Percentiles rank a stretch among this genome's conserved stretches.
These are phyloP conservation scores for Zygotorulaspora danielsina DNA, from an alignment of 805 yeast genomes.

Conservation along the genomic window DNA sequence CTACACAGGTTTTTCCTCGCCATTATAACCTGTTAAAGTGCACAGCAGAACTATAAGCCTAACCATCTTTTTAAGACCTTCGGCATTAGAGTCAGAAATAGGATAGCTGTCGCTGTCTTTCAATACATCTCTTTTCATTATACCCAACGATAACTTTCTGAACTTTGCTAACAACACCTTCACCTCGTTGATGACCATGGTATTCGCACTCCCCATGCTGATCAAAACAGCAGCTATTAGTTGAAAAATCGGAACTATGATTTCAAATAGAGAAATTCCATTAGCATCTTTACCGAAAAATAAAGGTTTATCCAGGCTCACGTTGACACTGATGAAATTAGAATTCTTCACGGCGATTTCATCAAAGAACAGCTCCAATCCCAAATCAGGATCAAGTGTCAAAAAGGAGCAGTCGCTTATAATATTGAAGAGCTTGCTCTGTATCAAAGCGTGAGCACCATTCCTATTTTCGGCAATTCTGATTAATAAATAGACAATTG, in stretches of 20 bases:
- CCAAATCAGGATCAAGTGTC: conserved; percentile 73
- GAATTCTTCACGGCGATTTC: conserved; percentile 33
- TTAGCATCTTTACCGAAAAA: conserved; percentile 28
- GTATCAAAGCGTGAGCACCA: conserved; percentile 76
- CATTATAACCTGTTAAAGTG: conserved; percentile 45
- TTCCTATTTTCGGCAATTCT: conserved; percentile 69
- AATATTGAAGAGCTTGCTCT: conserved; percentile 64
- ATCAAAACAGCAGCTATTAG: conserved; percentile 61
- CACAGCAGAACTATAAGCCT: conserved; percentile 51
- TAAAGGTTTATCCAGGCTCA: conserved; percentile 52
- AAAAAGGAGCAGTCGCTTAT: conserved; percentile 56
- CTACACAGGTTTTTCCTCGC: conserved; percentile 24
- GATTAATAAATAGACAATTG: conserved; percentile 62
- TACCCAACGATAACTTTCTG: conserved; percentile 54
- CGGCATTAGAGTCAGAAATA: conserved; percentile 26
- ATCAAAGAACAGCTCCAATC: conserved; percentile 50
- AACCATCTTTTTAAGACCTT: conserved; percentile 50
- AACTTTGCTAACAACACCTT: conserved; percentile 48
- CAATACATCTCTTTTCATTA: conserved; percentile 54
- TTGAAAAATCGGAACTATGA: conserved; percentile 71
- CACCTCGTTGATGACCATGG: conserved; percentile 51
- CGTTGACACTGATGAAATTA: conserved; percentile 40
- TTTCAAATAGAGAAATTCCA: conserved; percentile 56
- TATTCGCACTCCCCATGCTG: conserved; percentile 74
- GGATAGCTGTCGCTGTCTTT: conserved; percentile 29